These are phyloP conservation scores for Nemania serpens DNA, from an alignment of 2,329 filamentous ascomycete species.

Conservation along the genomic window DNA sequence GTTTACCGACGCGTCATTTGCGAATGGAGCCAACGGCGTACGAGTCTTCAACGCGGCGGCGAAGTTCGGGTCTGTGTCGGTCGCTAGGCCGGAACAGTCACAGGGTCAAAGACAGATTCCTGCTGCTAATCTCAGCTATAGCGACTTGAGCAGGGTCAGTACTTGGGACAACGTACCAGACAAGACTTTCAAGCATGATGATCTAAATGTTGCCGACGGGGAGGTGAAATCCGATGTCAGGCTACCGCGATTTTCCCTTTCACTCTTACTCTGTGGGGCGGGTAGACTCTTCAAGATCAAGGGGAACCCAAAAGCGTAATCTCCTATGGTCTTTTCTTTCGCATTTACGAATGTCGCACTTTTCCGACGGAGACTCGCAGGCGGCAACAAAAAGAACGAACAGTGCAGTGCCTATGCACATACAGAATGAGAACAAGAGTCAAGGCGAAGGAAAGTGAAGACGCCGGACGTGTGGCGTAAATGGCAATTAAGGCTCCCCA, in stretches of 20 bases:
- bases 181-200: background rate
- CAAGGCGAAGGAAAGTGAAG: too few relatives aligned
- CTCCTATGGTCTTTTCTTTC: too few relatives aligned
- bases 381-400: too few relatives aligned
- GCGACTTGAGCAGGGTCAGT: background rate
- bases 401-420: too few relatives aligned
- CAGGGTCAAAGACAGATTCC: background rate
- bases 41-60: slow-evolving; percentile 22
- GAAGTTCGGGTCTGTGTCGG: slow-evolving; percentile 37
- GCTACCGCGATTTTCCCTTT: background rate
- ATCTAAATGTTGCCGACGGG: too few relatives aligned
- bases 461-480: too few relatives aligned
- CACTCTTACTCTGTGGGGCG: background rate
- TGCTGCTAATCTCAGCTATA: background rate
- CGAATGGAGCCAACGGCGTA: slow-evolving; percentile 37
- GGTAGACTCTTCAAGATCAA: background rate
- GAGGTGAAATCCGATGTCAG: too few relatives aligned
- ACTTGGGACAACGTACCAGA: background rate
- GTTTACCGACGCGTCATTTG: slow-evolving; percentile 30
- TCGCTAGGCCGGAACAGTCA: slow-evolving; percentile 29
- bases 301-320: background rate
- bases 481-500: too few relatives aligned
- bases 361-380: too few relatives aligned
- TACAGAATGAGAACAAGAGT: too few relatives aligned
- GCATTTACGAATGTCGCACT: too few relatives aligned